phyloP scores from a whole-genome alignment of 2,329 filamentous ascomycete species.

The Exophiala spinifera region DNA sequence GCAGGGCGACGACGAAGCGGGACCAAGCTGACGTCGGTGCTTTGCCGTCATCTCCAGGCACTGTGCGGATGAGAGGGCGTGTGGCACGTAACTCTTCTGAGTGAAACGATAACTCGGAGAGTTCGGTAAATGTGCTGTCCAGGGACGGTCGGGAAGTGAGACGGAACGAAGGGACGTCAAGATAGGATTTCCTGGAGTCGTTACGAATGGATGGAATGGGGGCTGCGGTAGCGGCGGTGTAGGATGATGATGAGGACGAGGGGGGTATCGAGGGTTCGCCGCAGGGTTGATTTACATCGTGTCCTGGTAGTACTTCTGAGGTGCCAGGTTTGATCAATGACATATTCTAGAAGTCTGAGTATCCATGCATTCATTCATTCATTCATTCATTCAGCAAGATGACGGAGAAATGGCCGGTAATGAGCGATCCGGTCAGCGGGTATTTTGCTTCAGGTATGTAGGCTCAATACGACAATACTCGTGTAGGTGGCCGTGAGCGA shows the following conservation, averaged over 20 bases:
- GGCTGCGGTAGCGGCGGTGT: neutral
- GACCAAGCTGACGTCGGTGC: constrained; percentile 13
- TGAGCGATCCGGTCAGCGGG: too few relatives aligned
- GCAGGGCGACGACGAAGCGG: constrained; percentile 32
- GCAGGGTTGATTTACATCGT: constrained; percentile 6
- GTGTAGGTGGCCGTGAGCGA: neutral
- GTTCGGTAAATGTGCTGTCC: constrained; percentile 27
- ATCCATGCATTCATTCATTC: neutral
- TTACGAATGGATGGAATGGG: neutral
- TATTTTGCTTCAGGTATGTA: too few relatives aligned
- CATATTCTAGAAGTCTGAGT: constrained; percentile 9
- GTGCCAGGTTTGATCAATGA: constrained; percentile 5
- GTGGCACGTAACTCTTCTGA: constrained; percentile 21
- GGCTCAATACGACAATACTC: too few relatives aligned
- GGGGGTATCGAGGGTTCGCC: neutral
- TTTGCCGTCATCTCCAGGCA: constrained; percentile 19
- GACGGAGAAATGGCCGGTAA: too few relatives aligned
- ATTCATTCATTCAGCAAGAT: too few relatives aligned
- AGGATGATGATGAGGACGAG: constrained; percentile 13
- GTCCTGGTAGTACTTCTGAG: neutral
- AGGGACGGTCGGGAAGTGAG: constrained; percentile 17
- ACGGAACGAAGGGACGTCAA: constrained; percentile 17
- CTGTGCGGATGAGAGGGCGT: constrained; percentile 18
- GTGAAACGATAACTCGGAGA: constrained; percentile 30
- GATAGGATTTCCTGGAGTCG: constrained; percentile 6